Conservation (phyloP, 495 filamentous ascomycete species). For the Penicillium simplicissimum region DNA sequence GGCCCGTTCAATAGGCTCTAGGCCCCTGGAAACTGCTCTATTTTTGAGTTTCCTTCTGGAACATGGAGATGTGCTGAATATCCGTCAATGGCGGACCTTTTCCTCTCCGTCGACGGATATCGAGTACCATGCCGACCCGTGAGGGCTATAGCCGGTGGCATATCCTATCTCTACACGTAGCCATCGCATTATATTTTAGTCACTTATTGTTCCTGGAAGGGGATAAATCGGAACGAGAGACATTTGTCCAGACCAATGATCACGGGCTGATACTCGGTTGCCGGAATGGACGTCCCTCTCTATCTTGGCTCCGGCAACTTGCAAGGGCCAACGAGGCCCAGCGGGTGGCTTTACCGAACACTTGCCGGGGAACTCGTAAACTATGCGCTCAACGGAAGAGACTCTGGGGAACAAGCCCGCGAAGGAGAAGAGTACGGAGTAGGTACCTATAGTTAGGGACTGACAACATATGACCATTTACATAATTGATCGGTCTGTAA, state of each 20-base stretch:
- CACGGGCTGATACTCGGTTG: background rate
- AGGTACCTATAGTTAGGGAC: too few species aligned
- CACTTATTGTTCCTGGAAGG: background rate
- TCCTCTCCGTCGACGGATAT: background rate
- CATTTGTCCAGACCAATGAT: background rate
- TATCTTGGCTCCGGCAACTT: background rate
- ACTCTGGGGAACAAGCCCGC: background rate
- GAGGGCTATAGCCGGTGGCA: background rate
- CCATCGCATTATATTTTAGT: background rate
- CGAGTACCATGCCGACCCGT: background rate
- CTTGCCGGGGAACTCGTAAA: background rate
- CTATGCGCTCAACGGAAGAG: background rate
- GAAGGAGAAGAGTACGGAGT: background rate
- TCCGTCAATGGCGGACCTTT: background rate
- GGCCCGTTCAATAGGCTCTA: background rate
- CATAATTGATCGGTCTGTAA: too few species aligned
- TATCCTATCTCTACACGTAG: background rate
- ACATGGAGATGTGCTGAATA: background rate
- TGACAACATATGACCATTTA: background rate
- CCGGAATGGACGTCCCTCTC: background rate
- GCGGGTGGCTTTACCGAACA: background rate
- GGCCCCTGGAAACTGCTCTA: too few species aligned
- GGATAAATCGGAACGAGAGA: background rate
- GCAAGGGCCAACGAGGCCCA: background rate
- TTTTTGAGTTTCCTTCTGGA: too few species aligned